Evolutionary conservation across 148 eudicot species (phyloP).

Genomic region (Amaranthus hypochondriacus): DNA sequence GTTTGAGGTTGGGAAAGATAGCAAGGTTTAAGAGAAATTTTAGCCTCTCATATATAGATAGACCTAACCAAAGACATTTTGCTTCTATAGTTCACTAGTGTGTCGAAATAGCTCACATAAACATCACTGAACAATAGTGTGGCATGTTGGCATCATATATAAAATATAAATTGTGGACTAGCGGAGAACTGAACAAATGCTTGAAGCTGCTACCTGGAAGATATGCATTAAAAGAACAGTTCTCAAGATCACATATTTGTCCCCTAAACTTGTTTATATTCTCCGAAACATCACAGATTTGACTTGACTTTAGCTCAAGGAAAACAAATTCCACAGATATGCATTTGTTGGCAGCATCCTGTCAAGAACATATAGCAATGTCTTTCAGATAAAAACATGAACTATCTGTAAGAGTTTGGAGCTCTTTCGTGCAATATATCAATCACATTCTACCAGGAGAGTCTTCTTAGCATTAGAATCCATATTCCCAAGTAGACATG

Average conservation of each 20-base stretch:
- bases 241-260: conserved; percentile 68
- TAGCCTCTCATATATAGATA: neutral
- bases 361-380: conserved; percentile 17
- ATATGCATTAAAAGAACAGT: conserved; percentile 58
- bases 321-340: conserved; percentile 66
- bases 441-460: conserved; percentile 41
- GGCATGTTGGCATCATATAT: neutral
- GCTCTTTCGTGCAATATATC: neutral
- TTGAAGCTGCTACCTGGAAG: conserved; percentile 50
- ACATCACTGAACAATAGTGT: neutral
- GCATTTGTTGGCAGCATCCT: conserved; percentile 83
- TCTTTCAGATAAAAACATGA: conserved; percentile 2
- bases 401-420: neutral
- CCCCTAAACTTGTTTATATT: conserved; percentile 44
- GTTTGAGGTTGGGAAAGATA: neutral
- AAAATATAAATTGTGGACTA: neutral
- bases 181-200: neutral
- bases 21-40: neutral
- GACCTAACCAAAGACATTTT: neutral
- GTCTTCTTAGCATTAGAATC: conserved; percentile 41
- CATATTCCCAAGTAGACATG: conserved; percentile 38
- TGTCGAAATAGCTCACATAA: neutral
- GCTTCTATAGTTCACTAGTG: neutral
- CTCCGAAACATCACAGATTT: conserved; percentile 40
- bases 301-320: conserved; percentile 58